phyloP scores from a whole-genome alignment of 352 stramenopile species.

The Halophytophthora polymorphica region DNA sequence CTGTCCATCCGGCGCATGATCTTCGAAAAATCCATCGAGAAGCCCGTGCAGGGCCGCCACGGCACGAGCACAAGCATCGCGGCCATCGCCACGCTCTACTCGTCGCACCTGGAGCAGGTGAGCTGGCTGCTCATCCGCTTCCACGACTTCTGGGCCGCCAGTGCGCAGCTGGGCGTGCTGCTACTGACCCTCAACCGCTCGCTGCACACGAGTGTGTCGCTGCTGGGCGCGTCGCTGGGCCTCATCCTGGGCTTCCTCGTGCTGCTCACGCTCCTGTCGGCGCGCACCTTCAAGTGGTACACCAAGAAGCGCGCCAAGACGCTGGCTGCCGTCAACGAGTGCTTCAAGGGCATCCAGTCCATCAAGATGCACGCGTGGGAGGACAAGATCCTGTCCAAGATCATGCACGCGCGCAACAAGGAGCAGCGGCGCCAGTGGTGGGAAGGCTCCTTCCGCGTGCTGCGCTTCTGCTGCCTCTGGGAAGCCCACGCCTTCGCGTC shows the following conservation, averaged over 20 bases:
- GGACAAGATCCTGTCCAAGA: constrained; percentile 36
- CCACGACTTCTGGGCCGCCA: constrained; percentile 36
- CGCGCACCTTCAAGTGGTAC: constrained; percentile 24
- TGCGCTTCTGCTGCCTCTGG: constrained; percentile 37
- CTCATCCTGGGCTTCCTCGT: constrained; percentile 25
- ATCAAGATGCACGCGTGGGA: constrained; percentile 47
- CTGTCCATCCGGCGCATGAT: constrained; percentile 32
- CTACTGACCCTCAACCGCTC: constrained; percentile 26
- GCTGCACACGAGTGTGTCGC: constrained; percentile 21
- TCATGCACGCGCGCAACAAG: constrained; percentile 27
- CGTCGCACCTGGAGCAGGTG: constrained; percentile 32
- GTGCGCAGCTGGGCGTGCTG: constrained; percentile 25
- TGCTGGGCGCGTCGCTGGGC: constrained; percentile 24
- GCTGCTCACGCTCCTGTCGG: constrained; percentile 20
- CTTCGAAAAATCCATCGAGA: constrained; percentile 36
- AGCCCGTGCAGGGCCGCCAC: constrained; percentile 18
- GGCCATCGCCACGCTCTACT: constrained; percentile 39
- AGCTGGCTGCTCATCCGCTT: constrained; percentile 29
- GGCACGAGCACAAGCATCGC: constrained; percentile 32
- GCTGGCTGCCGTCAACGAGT: constrained; percentile 32
- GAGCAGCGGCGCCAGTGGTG: constrained; percentile 27
- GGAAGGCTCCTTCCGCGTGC: constrained; percentile 19
- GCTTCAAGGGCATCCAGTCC: constrained; percentile 40
- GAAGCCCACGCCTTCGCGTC: constrained; percentile 32
- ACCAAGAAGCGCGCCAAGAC: constrained; percentile 40